Base-by-base conservation (phyloP, 805 yeast genomes). In the Cyberlindnera maritima region DNA sequence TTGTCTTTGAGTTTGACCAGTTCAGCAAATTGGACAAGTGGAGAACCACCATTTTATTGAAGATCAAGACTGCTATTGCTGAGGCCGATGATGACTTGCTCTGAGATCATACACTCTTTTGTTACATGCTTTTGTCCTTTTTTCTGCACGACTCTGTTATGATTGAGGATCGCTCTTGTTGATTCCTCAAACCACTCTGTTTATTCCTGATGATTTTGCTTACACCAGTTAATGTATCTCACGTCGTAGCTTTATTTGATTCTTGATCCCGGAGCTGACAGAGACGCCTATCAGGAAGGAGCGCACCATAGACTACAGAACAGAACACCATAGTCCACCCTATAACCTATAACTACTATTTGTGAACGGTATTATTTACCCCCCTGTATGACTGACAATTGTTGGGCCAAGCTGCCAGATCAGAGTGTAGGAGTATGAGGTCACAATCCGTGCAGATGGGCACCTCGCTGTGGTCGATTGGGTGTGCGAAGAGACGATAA, bases 1-100 rank as follows among this genome's bases (percentile, higher is more conserved):
- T 80, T 54, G 83, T 91, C 18, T 86, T 76, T 61, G 94, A 87
- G 54, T 94, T 70, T 60, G 98, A 94, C 65, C 95, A 88, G 65
- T 90, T 86, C 65, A 74, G 82, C 54, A 89, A 89, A 65, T 78
- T 94, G 46, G 99, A 94, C 64, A 88, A 85, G 60, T 85, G 96
- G 85, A 89, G 88, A 71, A 88, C 96, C 12, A 81, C 86, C 25
- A 71, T 94, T 42, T 75, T 94, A 55, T 75, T 92, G 57, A 85
- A 85, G 67, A 83, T 94, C 59, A 94, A 94, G 70, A 83, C 77
- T 54, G 68, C 76, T 3, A 82, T 88, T 40, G 79, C 81, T 32
- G 82, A 79, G 44, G 85, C 81, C 41, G 96, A 85, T 47, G 94
- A 85, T 42, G 91, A 87, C 59, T 43, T 61, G 37, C 53, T 61